Percentiles rank a stretch among this genome's conserved stretches.
Evolutionary conservation across 164 flowering plant species (phyloP).

Genomic region (Aristolochia californica): DNA sequence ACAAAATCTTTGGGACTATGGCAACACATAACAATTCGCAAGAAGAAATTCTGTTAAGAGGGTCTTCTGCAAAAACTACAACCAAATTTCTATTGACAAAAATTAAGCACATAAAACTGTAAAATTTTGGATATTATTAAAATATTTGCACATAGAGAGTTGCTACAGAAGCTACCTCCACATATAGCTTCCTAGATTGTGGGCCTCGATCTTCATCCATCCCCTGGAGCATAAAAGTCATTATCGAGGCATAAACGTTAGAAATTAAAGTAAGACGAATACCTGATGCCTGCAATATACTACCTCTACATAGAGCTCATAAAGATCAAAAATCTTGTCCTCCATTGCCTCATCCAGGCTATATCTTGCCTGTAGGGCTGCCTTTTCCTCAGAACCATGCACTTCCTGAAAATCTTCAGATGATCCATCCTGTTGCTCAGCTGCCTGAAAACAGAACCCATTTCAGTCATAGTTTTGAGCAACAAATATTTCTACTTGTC

Average conservation of each 20-base stretch:
- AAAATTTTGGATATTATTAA: too few relatives aligned
- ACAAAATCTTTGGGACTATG: too few relatives aligned
- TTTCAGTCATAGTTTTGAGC: neutral
- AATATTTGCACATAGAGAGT: too few relatives aligned
- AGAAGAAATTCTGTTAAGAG: too few relatives aligned
- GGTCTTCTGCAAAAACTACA: too few relatives aligned
- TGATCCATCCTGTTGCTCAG: slow-evolving; percentile 46
- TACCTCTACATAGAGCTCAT: slow-evolving; percentile 90
- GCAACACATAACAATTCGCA: too few relatives aligned
- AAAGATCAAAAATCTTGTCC: slow-evolving; percentile 91
- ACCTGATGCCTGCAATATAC: neutral
- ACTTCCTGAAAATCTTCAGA: slow-evolving; percentile 64
- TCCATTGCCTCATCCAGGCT: slow-evolving; percentile 65
- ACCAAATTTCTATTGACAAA: too few relatives aligned
- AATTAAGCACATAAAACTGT: too few relatives aligned
- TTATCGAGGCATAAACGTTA: neutral
- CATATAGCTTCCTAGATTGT: slow-evolving; percentile 73
- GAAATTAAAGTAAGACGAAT: neutral
- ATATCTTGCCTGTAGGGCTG: slow-evolving; percentile 33
- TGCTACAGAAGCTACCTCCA: slow-evolving; percentile 44
- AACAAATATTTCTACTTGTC: neutral
- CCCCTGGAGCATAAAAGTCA: slow-evolving; percentile 38
- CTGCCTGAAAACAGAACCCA: slow-evolving; percentile 26
- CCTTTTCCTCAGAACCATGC: slow-evolving; percentile 46
- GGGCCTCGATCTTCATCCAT: slow-evolving; percentile 88